Percentiles rank a stretch among this genome's conserved stretches.
These are phyloP conservation scores for Colletotrichum euphorbiae DNA, from an alignment of 2,329 filamentous ascomycete species.

Conservation along the genomic window DNA sequence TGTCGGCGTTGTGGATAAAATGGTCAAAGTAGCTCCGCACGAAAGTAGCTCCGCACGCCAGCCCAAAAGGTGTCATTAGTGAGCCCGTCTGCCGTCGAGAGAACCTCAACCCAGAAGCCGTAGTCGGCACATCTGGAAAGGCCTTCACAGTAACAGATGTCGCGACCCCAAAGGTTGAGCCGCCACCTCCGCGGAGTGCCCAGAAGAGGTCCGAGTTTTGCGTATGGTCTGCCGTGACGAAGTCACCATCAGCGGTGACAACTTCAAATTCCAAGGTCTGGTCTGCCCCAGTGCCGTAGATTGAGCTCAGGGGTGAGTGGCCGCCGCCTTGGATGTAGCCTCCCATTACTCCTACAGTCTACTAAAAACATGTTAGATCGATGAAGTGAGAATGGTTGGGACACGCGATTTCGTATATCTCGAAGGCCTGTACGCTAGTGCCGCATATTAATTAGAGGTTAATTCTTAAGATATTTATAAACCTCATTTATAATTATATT, in stretches of 20 bases:
- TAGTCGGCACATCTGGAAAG: conserved; percentile 10
- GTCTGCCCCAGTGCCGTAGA: conserved; percentile 69
- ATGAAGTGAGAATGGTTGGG: no score
- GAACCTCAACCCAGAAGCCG: conserved; percentile 20
- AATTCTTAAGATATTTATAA: no score
- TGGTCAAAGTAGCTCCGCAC: conserved; percentile 29
- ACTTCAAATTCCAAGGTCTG: conserved; percentile 68
- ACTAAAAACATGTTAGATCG: background rate
- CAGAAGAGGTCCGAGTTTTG: conserved; percentile 70
- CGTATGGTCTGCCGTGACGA: conserved; percentile 59
- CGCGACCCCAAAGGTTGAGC: conserved; percentile 40
- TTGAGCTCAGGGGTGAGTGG: conserved; percentile 63
- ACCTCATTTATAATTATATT: no score
- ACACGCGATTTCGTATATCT: conserved; percentile 19
- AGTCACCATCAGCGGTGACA: conserved; percentile 60
- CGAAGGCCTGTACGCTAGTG: conserved; percentile 8
- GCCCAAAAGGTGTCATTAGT: conserved; percentile 31
- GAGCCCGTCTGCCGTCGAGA: conserved; percentile 23
- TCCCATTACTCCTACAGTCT: conserved; percentile 67
- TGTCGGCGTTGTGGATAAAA: conserved; percentile 25
- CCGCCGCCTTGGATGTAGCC: conserved; percentile 72
- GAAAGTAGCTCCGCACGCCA: conserved; percentile 21
- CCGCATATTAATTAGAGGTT: no score
- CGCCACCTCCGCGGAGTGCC: conserved; percentile 71
- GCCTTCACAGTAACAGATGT: conserved; percentile 29